phyloP scores from a whole-genome alignment of 2,329 filamentous ascomycete genomes.

The Grosmannia serpens region DNA sequence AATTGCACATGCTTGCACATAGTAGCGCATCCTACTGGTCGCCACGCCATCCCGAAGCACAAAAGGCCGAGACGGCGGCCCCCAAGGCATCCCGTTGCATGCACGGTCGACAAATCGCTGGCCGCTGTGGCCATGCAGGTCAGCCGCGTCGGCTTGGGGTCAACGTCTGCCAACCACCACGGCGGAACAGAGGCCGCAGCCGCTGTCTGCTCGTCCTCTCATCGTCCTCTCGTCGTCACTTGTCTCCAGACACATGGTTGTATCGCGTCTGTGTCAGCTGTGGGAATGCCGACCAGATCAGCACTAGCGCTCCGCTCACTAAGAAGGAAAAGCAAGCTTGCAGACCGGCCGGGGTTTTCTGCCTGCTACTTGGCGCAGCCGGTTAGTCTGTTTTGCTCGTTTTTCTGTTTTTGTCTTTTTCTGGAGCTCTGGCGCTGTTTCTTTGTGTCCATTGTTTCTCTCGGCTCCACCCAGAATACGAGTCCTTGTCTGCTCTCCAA shows the following conservation, averaged over 20 bases:
- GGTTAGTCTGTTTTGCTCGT: background rate
- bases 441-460: background rate
- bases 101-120: background rate
- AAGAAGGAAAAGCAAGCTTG: background rate
- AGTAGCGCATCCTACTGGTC: background rate
- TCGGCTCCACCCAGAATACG: background rate
- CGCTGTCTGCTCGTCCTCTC: background rate
- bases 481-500: background rate
- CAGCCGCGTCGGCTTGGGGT: background rate
- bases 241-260: background rate
- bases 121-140: background rate
- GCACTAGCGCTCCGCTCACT: background rate
- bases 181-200: background rate
- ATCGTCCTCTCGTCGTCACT: background rate
- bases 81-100: background rate
- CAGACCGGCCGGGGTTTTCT: background rate
- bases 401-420: background rate
- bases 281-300: background rate
- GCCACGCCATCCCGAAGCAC: background rate
- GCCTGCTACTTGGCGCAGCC: too few relatives aligned
- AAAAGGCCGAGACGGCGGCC: background rate
- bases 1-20: background rate
- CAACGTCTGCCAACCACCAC: background rate
- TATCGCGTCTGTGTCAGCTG: background rate
- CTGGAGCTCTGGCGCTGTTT: background rate